phyloP scores from a whole-genome alignment of 192 early-diverging fungal genomes.

The Mortierella hygrophila region DNA sequence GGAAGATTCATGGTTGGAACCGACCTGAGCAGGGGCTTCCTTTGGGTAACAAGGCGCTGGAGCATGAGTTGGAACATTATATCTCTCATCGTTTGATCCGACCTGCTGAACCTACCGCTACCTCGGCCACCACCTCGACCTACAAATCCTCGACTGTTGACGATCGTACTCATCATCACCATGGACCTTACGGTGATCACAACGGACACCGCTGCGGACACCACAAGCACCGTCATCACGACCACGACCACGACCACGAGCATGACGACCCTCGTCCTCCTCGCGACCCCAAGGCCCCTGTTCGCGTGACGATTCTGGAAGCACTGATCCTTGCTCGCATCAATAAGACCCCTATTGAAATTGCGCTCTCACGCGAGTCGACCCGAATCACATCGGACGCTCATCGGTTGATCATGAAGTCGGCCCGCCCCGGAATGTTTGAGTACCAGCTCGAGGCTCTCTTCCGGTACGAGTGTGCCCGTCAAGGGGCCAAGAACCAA shows the following conservation, averaged over 20 bases:
- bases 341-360: constrained; percentile 83
- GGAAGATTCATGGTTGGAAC: constrained; percentile 58
- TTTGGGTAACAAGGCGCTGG: constrained; percentile 24
- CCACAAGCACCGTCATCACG: constrained; percentile 10
- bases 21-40: constrained; percentile 57
- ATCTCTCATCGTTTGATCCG: constrained; percentile 39
- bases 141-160: background rate
- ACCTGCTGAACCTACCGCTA: background rate
- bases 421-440: constrained; percentile 70
- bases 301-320: constrained; percentile 58
- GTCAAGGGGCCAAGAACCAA: constrained; percentile 76
- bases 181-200: constrained; percentile 50
- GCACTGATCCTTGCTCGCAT: constrained; percentile 85
- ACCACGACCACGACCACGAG: constrained; percentile 1
- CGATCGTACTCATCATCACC: constrained; percentile 28
- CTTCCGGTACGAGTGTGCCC: constrained; percentile 80
- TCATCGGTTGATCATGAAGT: constrained; percentile 82
- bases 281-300: constrained; percentile 30
- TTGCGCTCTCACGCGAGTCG: constrained; percentile 82
- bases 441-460: constrained; percentile 84
- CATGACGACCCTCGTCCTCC: background rate
- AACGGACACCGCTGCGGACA: constrained; percentile 37
- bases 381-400: constrained; percentile 83
- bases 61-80: constrained; percentile 39
- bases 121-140: background rate